Base-by-base conservation (phyloP, 106 monocot species). In the Allium fistulosum region DNA sequence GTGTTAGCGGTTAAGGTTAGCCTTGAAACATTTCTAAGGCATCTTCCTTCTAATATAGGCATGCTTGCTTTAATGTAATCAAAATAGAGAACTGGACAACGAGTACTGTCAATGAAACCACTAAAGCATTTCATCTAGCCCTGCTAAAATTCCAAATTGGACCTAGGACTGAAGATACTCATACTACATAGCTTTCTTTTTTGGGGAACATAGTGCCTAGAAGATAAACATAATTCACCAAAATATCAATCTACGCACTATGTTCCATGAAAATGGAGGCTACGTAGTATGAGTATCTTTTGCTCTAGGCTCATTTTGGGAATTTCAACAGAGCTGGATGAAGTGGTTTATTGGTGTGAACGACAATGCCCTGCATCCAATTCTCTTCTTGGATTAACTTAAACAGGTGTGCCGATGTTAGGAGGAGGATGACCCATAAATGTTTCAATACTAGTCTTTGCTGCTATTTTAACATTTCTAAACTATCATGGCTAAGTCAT, bases 91-190 rank as follows among this genome's bases (percentile, higher is more conserved):
- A 88, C 88, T 9, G 88, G 84, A 49, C 84, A 88, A 2, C 84
- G 79, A 48, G 88, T 84, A 72, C 82, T 88, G 72, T 88, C 84
- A 12, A 88, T 84, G 13, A 88, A 81, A 57, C 88, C 88, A 53
- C 88, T 88, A 17, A 88, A 65, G 84, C 88, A 88, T 72, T 88
- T 88, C 81, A 88, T 79, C 84, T 84, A 88, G 48, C 88, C 88
- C 48, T 82, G 84, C 66, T 88, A 84, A 61, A 88, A 88, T 53
- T 84, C 88, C 84, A 88, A 27, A 82, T 84, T 2, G 81, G 82
- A 10, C 84, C 84, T 51, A 88, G 58, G n/a, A 81, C 81, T 46
- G 84, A 76, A 48, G 82, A 79, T 26, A 88, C 88, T 84, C 88
- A 88, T 4, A 88, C 82, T 8, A 88, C 88, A 73, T 88, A 84